Evolutionary conservation across 2,329 filamentous ascomycete genomes (phyloP).

Genomic region (Alternaria infectoria): DNA sequence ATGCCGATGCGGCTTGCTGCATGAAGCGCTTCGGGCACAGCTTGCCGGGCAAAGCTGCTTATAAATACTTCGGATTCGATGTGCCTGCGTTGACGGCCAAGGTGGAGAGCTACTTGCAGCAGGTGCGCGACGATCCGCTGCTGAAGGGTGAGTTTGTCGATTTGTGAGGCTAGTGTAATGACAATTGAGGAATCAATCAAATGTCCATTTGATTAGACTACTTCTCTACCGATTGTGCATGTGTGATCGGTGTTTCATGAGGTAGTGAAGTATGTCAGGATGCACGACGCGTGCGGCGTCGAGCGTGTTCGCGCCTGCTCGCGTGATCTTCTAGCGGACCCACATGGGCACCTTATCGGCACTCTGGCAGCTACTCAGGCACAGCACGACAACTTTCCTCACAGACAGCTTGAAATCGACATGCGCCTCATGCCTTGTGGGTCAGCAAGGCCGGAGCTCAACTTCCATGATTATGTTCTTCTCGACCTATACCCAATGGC

Average conservation of each 20-base stretch:
- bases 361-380: too few relatives aligned
- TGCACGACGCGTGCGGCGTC: background rate
- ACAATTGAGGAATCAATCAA: background rate
- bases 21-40: slow-evolving; percentile 64
- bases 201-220: rapidly evolving
- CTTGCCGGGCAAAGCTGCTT: slow-evolving; percentile 61
- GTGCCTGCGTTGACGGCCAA: slow-evolving; percentile 50
- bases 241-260: too few relatives aligned
- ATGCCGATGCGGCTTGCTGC: slow-evolving; percentile 62
- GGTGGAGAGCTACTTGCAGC: slow-evolving; percentile 46
- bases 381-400: too few relatives aligned
- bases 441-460: too few relatives aligned
- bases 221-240: too few relatives aligned
- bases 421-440: too few relatives aligned
- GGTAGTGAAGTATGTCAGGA: background rate
- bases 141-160: slow-evolving; percentile 42
- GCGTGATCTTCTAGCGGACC: background rate
- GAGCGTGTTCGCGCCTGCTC: too few relatives aligned
- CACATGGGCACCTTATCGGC: background rate
- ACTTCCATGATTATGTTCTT: too few relatives aligned
- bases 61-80: slow-evolving; percentile 61
- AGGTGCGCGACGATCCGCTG: slow-evolving; percentile 45
- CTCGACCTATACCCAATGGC: too few relatives aligned
- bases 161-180: slow-evolving; percentile 17
- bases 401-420: too few relatives aligned